These are phyloP conservation scores for Tolypocladium endophyticum DNA, from an alignment of 2,329 filamentous ascomycete species.

Conservation along the genomic window DNA sequence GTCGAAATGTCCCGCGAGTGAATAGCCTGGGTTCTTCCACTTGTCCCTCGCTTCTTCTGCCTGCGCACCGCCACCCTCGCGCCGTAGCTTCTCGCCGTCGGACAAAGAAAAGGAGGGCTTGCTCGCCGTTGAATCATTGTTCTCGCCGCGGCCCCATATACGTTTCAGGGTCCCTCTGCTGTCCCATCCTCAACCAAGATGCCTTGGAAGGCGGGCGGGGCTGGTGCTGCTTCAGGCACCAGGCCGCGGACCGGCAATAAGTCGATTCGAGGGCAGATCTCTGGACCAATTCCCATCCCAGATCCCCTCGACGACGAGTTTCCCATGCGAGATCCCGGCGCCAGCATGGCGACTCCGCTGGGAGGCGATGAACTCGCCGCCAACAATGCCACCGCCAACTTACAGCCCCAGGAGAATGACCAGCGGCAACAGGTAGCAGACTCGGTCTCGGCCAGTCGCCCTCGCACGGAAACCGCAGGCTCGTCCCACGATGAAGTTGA, in stretches of 20 bases:
- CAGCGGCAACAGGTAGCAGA: neutral
- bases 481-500: neutral
- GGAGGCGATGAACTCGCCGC: slow-evolving; percentile 11
- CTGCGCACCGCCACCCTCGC: neutral
- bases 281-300: slow-evolving; percentile 47
- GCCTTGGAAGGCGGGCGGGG: slow-evolving; percentile 33
- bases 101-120: neutral
- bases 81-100: neutral
- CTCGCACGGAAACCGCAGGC: neutral
- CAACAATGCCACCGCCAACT: slow-evolving; percentile 5
- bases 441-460: neutral
- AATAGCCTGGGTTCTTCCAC: neutral
- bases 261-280: slow-evolving; percentile 50
- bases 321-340: slow-evolving; percentile 34
- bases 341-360: slow-evolving; percentile 20
- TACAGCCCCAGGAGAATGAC: neutral
- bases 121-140: neutral
- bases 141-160: neutral
- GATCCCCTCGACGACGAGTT: slow-evolving; percentile 41
- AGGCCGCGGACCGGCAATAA: slow-evolving; percentile 21
- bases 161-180: neutral
- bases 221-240: slow-evolving; percentile 19
- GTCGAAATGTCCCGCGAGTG: neutral
- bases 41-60: neutral
- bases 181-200: slow-evolving; percentile 5